Evolutionary conservation across 2,329 filamentous ascomycete species (phyloP), one percentile per base, ranked within the genome.

Genomic region (Botrytis aclada): DNA sequence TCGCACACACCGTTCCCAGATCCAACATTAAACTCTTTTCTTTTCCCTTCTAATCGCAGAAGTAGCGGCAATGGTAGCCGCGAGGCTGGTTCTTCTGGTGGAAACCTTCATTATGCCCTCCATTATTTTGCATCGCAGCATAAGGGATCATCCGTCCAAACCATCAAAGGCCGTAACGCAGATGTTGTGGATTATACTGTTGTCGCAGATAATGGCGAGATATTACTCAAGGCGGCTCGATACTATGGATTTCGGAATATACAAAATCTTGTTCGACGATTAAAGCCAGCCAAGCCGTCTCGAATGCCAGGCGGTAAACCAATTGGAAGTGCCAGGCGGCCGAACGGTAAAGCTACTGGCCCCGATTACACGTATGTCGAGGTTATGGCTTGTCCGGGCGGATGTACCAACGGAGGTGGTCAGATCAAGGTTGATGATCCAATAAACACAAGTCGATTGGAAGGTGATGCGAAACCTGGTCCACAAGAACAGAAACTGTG

Each of bases 201-300:
- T 34, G 83, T 88, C 1, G 87, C 88, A 22, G 84, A 83, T 69
- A 80, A 84, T 4, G 87, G 87, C 16, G 84, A 89, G 75, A 83
- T 86, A 4, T 82, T 97, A 3, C 90, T 97, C 83, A 93, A 89
- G 80, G 92, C 93, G 32, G 95, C 95, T 6, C 90, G 96, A 69
- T 99, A 95, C 82, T 99, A 99, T 81, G 96, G 96, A 9, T 99
- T 99, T 85, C 88, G 96, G 70, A 99, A 99, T 80, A 99, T 99
- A 75, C 96, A 98, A 82, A 99, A 99, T 80, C 88, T 99, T 8
- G 96, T 99, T 25, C 90, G 96, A n/a, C 90, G 92, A 74, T 84
- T 99, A 65, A 97, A 97, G 81, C 96, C 96, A 0, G 88, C 92
- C 0, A 90, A 89, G 73, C 86, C 88, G 9, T 95, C 93, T 61